phyloP scores from a whole-genome alignment of 495 filamentous ascomycete species.

The Lophiotrema nucula region DNA sequence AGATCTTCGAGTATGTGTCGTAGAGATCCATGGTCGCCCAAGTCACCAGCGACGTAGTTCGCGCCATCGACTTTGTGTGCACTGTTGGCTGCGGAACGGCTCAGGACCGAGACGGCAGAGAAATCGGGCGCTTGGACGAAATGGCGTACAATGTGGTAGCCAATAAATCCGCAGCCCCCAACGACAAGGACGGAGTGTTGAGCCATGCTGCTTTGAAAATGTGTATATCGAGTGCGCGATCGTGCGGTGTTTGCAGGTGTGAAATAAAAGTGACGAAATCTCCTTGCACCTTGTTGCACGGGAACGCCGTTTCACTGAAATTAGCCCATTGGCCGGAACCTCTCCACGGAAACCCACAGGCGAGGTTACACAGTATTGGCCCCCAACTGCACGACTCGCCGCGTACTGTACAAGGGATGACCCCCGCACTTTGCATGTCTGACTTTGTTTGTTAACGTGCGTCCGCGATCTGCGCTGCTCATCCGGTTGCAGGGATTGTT shows the following conservation, averaged over 20 bases:
- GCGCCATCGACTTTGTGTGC: background rate
- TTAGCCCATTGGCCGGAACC: too few relatives aligned
- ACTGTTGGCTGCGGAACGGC: slow-evolving; percentile 12
- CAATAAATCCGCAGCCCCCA: slow-evolving; percentile 8
- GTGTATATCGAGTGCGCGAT: background rate
- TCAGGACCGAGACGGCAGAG: slow-evolving; percentile 1
- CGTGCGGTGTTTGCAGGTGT: too few relatives aligned
- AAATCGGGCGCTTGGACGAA: background rate
- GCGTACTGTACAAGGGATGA: too few relatives aligned
- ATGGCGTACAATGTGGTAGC: slow-evolving; percentile 3
- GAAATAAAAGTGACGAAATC: too few relatives aligned
- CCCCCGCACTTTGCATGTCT: too few relatives aligned
- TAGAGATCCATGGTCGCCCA: background rate
- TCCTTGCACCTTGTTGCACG: background rate
- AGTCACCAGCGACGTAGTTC: slow-evolving; percentile 3
- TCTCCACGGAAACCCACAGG: too few relatives aligned
- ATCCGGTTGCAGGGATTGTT: too few relatives aligned
- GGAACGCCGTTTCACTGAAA: too few relatives aligned
- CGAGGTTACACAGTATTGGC: too few relatives aligned
- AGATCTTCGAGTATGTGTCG: background rate
- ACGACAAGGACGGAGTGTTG: slow-evolving; percentile 7
- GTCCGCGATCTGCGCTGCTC: too few relatives aligned
- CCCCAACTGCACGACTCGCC: too few relatives aligned
- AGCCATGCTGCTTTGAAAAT: background rate
- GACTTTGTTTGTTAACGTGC: too few relatives aligned